Evolutionary conservation across 257 asterid species (phyloP).

Genomic region (Nicotiana noctiflora): DNA sequence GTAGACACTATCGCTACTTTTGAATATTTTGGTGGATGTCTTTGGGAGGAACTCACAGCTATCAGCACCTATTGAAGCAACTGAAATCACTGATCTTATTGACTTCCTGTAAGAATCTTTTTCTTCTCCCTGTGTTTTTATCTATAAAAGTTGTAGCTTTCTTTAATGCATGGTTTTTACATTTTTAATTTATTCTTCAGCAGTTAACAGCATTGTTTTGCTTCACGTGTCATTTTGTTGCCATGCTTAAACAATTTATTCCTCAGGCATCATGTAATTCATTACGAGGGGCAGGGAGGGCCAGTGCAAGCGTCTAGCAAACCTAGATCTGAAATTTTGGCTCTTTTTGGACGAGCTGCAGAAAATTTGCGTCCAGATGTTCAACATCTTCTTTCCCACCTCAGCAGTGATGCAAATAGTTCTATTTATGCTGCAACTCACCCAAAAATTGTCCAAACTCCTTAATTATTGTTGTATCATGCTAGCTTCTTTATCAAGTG

Average conservation of each 20-base stretch:
- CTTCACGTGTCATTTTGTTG: background rate
- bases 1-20: constrained; percentile 67
- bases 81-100: constrained; percentile 76
- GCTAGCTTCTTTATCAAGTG: background rate
- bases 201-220: background rate
- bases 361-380: constrained; percentile 78
- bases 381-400: constrained; percentile 77
- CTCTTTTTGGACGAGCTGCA: constrained; percentile 73
- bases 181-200: background rate
- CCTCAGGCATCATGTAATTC: constrained; percentile 75
- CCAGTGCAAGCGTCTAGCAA: constrained; percentile 85
- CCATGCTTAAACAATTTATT: background rate
- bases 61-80: constrained; percentile 61
- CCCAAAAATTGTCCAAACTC: constrained; percentile 46
- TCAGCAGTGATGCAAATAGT: constrained; percentile 58
- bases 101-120: constrained; percentile 65
- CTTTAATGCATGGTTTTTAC: background rate
- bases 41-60: constrained; percentile 81
- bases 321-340: constrained; percentile 70
- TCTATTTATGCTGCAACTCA: constrained; percentile 80
- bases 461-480: constrained; percentile 1
- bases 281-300: constrained; percentile 93
- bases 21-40: constrained; percentile 72
- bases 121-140: background rate
- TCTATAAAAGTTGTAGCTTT: background rate